Conservation (phyloP, 345 rosid species). For the Erodium maritimum region DNA sequence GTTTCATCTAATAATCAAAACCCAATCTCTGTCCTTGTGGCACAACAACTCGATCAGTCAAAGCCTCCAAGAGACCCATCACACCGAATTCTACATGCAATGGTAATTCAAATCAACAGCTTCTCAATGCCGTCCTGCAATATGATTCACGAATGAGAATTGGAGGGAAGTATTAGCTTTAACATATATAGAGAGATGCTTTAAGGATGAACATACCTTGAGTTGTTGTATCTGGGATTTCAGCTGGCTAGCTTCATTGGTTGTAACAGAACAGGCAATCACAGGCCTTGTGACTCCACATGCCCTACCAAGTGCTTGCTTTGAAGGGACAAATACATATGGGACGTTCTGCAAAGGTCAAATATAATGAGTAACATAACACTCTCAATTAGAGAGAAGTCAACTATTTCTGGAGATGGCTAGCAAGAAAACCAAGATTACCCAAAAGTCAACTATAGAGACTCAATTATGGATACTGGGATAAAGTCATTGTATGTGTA, state of each 20-base stretch:
- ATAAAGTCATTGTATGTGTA: too few species aligned
- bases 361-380: neutral
- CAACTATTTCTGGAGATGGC: neutral
- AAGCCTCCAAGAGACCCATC: slow-evolving; percentile 87
- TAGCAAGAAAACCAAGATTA: neutral
- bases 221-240: slow-evolving; percentile 77
- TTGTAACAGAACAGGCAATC: slow-evolving; percentile 75
- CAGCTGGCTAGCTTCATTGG: slow-evolving; percentile 82
- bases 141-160: neutral
- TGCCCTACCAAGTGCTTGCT: slow-evolving; percentile 93
- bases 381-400: neutral
- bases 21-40: neutral
- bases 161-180: neutral
- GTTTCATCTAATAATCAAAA: neutral
- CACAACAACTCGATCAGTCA: slow-evolving; percentile 43
- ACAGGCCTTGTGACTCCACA: slow-evolving; percentile 96
- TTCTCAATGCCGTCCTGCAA: slow-evolving; percentile 94
- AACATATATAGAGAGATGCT: neutral
- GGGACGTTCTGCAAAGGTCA: slow-evolving; percentile 73
- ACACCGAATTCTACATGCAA: slow-evolving; percentile 41
- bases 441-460: neutral
- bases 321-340: slow-evolving; percentile 93
- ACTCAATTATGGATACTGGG: neutral
- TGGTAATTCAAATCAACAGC: slow-evolving; percentile 48
- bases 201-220: slow-evolving; percentile 32